Evolutionary conservation across 495 filamentous ascomycete genomes (phyloP).

Genomic region (Tuber melanosporum): DNA sequence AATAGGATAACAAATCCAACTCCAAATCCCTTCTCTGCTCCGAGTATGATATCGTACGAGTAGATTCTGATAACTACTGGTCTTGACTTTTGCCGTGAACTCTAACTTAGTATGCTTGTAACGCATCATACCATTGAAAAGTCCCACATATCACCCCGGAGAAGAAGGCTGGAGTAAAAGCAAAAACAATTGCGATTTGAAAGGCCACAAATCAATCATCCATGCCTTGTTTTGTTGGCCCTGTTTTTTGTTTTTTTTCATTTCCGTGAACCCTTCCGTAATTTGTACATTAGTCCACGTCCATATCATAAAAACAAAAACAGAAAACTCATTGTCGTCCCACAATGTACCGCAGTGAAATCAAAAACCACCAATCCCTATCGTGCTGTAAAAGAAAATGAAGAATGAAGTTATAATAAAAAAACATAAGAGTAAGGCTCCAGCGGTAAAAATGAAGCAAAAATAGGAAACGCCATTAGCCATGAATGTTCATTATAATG

Average conservation of each 20-base stretch:
- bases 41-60: too few species aligned
- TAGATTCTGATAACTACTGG: neutral
- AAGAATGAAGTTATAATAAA: conserved; percentile 20
- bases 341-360: conserved; percentile 22
- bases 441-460: neutral
- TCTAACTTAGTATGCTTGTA: neutral
- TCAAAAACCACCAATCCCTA: conserved; percentile 10
- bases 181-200: neutral
- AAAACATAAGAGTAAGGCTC: conserved; percentile 19
- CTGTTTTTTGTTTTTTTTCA: neutral
- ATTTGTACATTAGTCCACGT: neutral
- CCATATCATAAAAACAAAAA: conserved; percentile 12
- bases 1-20: neutral
- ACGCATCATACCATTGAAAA: neutral
- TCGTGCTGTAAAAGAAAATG: conserved; percentile 6
- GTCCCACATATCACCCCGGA: neutral
- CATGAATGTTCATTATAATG: conserved; percentile 25
- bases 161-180: neutral
- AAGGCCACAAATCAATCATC: neutral
- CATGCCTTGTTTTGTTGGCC: neutral
- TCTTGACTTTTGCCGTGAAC: neutral
- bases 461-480: conserved; percentile 1
- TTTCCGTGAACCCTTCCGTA: neutral
- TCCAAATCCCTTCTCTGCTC: neutral
- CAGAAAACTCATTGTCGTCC: conserved; percentile 22